Conservation (phyloP, 2,329 filamentous ascomycete genomes). For the Zarea fungicola region DNA sequence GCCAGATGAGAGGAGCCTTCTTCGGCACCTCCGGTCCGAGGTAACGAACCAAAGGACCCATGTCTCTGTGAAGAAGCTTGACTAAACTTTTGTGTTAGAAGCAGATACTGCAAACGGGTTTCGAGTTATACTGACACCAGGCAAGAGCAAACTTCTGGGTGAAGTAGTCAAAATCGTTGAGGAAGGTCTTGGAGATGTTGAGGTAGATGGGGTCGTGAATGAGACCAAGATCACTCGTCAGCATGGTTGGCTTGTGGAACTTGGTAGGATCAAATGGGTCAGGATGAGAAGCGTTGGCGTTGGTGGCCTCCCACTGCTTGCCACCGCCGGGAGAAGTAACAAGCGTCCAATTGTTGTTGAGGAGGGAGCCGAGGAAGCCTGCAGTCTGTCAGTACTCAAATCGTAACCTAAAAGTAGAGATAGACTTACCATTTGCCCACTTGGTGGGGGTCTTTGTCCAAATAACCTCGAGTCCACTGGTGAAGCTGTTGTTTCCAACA, state of each 20-base stretch:
- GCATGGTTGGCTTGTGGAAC: constrained; percentile 69
- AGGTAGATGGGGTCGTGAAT: constrained; percentile 67
- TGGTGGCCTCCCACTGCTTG: constrained; percentile 72
- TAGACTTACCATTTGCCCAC: constrained; percentile 56
- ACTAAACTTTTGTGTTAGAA: background rate
- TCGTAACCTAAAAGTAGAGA: fast-evolving
- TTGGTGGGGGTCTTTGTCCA: constrained; percentile 73
- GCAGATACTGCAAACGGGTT: too few species aligned
- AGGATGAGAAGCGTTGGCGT: constrained; percentile 62
- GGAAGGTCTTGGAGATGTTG: constrained; percentile 68
- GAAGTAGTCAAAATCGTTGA: constrained; percentile 63
- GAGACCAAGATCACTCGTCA: constrained; percentile 69
- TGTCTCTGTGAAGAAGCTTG: constrained; percentile 77
- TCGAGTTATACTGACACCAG: constrained; percentile 51
- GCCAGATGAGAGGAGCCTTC: constrained; percentile 61
- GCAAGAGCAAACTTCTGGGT: constrained; percentile 65
- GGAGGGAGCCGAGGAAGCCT: constrained; percentile 67
- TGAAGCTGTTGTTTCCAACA: constrained; percentile 67
- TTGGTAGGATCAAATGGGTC: constrained; percentile 64
- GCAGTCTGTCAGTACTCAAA: background rate
- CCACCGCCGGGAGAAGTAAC: constrained; percentile 70
- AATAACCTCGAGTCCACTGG: constrained; percentile 70
- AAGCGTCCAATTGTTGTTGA: constrained; percentile 73
- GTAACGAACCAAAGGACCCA: constrained; percentile 67
- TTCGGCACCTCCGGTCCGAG: constrained; percentile 70